phyloP scores from a whole-genome alignment of 768 basidiomycete genomes.

The Mycena leptocephala region DNA sequence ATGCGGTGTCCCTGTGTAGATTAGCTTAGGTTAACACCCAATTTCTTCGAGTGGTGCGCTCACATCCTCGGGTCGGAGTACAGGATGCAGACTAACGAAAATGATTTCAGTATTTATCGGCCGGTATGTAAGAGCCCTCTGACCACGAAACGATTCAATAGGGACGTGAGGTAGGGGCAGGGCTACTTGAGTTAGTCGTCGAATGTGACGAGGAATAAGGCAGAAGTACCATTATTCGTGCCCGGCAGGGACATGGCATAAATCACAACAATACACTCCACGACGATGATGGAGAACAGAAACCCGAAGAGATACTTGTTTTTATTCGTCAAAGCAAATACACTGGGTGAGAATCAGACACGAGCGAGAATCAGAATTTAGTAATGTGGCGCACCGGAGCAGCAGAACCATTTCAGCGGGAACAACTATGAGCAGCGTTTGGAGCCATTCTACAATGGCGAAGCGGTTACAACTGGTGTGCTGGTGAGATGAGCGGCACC shows the following conservation, averaged over 20 bases:
- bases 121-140: not conserved
- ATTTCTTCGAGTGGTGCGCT: not conserved
- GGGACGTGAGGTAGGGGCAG: slow-evolving; percentile 29
- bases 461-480: slow-evolving; percentile 45
- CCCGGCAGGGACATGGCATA: slow-evolving; percentile 47
- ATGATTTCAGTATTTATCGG: not conserved
- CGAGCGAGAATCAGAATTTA: not conserved
- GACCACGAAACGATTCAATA: slow-evolving; percentile 37
- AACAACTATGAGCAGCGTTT: slow-evolving; percentile 45
- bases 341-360: slow-evolving; percentile 20
- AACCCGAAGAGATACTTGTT: slow-evolving; percentile 30
- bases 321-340: slow-evolving; percentile 40
- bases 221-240: slow-evolving; percentile 39
- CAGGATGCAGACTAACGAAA: slow-evolving; percentile 31
- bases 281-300: slow-evolving; percentile 38
- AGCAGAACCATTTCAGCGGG: slow-evolving; percentile 46
- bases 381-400: slow-evolving; percentile 38
- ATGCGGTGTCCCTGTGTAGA: slow-evolving; percentile 44
- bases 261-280: slow-evolving; percentile 43
- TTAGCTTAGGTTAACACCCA: not conserved
- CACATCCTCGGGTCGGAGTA: slow-evolving; percentile 31
- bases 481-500: not conserved
- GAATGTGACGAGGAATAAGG: not conserved
- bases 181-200: slow-evolving; percentile 19
- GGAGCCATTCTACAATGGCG: slow-evolving; percentile 48